phyloP scores from a whole-genome alignment of 225 moss, liverwort and hornwort genomes.

The Rhytidiadelphus loreus region DNA sequence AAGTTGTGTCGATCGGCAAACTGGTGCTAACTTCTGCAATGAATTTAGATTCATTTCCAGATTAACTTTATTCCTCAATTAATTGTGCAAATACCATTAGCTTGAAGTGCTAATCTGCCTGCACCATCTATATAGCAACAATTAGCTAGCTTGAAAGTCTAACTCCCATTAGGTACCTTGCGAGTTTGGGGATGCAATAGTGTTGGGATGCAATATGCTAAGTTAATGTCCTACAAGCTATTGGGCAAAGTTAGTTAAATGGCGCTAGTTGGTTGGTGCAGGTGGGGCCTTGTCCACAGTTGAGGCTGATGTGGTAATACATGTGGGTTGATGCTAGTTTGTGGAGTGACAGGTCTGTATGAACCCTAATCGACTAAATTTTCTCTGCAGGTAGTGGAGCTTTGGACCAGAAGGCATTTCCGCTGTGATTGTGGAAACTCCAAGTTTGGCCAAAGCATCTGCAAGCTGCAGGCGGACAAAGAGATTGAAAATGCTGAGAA shows the following conservation, averaged over 20 bases:
- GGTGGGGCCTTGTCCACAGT: not conserved
- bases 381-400: constrained; percentile 57
- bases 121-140: not conserved
- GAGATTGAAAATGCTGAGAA: constrained; percentile 49
- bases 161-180: not conserved
- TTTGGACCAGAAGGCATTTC: constrained; percentile 83
- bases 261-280: not conserved
- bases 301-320: not conserved
- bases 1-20: not conserved
- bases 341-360: not conserved
- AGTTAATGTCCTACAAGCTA: not conserved
- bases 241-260: not conserved
- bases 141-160: not conserved
- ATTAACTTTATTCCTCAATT: too few species aligned
- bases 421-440: constrained; percentile 89
- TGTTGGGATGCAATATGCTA: not conserved
- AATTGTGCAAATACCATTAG: not conserved
- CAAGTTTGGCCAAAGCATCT: constrained; percentile 57
- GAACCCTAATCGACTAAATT: not conserved
- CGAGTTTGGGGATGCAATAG: not conserved
- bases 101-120: not conserved
- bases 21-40: not conserved
- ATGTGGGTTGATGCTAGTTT: not conserved
- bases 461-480: constrained; percentile 64
- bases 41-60: not conserved